Evolutionary conservation across 1,284 basidiomycete genomes (phyloP).

Genomic region (Microbotryomycetes sp.): DNA sequence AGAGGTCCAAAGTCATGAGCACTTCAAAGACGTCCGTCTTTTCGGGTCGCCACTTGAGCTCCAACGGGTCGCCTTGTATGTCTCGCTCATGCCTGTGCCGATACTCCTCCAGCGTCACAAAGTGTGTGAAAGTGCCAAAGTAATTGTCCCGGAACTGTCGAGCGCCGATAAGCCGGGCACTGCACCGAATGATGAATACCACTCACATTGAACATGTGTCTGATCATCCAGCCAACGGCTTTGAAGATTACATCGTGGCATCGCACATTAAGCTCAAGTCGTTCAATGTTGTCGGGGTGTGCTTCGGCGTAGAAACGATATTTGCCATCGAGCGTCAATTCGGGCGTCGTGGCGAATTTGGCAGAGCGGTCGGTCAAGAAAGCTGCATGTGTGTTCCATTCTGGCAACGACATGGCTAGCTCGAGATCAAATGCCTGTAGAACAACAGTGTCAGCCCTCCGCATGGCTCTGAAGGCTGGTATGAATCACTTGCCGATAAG

Average conservation of each 20-base stretch:
- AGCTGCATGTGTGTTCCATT: conserved; percentile 80
- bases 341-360: conserved; percentile 54
- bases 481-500: conserved; percentile 43
- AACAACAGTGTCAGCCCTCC: too few relatives aligned
- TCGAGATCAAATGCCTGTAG: conserved; percentile 49
- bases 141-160: conserved; percentile 68
- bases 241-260: conserved; percentile 56
- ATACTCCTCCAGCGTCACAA: conserved; percentile 76
- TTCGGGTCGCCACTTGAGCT: conserved; percentile 65
- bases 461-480: too few relatives aligned
- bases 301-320: conserved; percentile 67
- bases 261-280: conserved; percentile 59
- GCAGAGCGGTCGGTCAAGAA: conserved; percentile 49
- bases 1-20: conserved; percentile 53
- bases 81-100: conserved; percentile 54
- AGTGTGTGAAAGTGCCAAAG: conserved; percentile 83
- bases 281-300: conserved; percentile 64
- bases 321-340: conserved; percentile 57
- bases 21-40: conserved; percentile 76
- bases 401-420: conserved; percentile 61
- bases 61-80: conserved; percentile 66
- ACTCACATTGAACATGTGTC: conserved; percentile 68
- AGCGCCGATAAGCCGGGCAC: not conserved
- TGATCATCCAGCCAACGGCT: conserved; percentile 73
- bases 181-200: not conserved